A percentile compares a stretch with the other conserved stretches of the same genome.
phyloP scores from a whole-genome alignment of 1,139 yeast genomes.

The Debaryomyces coudertii region DNA sequence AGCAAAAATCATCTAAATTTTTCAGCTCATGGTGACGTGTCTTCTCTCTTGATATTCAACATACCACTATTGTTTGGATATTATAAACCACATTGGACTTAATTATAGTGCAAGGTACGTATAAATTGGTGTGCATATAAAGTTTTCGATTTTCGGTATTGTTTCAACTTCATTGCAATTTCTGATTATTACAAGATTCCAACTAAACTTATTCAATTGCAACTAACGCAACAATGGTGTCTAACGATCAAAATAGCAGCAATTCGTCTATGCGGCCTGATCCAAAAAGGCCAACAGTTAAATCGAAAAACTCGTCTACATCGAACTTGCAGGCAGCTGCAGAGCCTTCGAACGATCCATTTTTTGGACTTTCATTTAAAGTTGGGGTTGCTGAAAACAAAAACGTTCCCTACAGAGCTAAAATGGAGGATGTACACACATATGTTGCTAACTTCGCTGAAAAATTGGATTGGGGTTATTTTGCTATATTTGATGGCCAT shows the following conservation, averaged over 20 bases:
- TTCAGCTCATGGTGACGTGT: no score
- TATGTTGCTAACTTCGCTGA: slow-evolving; percentile 92
- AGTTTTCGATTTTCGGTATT: neutral
- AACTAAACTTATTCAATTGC: neutral
- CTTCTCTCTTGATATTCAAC: no score
- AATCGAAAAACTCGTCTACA: neutral
- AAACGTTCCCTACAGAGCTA: slow-evolving; percentile 75
- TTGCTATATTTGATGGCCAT: slow-evolving; percentile 97
- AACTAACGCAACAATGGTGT: neutral
- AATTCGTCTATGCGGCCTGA: slow-evolving; percentile 3
- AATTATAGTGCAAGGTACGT: no score
- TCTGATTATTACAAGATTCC: neutral
- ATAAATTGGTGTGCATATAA: slow-evolving; percentile 1
- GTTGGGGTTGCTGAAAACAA: slow-evolving; percentile 93
- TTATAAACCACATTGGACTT: no score
- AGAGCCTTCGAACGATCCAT: slow-evolving; percentile 33
- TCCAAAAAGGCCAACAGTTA: neutral
- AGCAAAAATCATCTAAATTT: no score
- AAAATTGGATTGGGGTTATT: slow-evolving; percentile 89
- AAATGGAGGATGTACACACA: slow-evolving; percentile 97
- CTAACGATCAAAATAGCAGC: neutral
- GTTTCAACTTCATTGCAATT: slow-evolving; percentile 4
- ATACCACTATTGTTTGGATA: no score
- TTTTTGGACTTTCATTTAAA: slow-evolving; percentile 59
- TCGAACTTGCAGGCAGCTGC: neutral